These are phyloP conservation scores for Penicillium waksmanii DNA, from an alignment of 495 filamentous ascomycete species.

Conservation along the genomic window DNA sequence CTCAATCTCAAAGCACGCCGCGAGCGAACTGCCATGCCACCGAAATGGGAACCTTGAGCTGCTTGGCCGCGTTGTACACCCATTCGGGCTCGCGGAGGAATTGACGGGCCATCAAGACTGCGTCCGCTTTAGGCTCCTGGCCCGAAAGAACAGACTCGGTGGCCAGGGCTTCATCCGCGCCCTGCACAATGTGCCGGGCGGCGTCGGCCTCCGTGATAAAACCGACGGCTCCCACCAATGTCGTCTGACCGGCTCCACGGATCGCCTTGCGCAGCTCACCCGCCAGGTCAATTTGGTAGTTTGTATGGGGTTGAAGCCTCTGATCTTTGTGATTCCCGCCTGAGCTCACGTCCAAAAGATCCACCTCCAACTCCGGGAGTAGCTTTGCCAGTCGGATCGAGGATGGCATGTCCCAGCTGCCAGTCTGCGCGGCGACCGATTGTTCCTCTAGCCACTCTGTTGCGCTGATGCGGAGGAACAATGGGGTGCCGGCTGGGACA, in stretches of 20 bases:
- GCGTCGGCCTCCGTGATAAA: constrained; percentile 65
- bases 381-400: constrained; percentile 65
- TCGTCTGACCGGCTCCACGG: constrained; percentile 52
- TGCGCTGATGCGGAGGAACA: constrained; percentile 70
- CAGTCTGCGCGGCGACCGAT: constrained; percentile 43
- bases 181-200: constrained; percentile 61
- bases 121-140: constrained; percentile 57
- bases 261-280: constrained; percentile 60
- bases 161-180: constrained; percentile 48
- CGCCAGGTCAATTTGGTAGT: constrained; percentile 69
- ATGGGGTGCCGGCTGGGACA: constrained; percentile 63
- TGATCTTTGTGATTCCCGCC: constrained; percentile 67
- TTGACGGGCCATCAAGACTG: constrained; percentile 66
- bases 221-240: constrained; percentile 75
- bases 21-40: constrained; percentile 57
- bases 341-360: constrained; percentile 75
- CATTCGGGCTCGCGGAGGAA: constrained; percentile 71
- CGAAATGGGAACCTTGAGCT: constrained; percentile 60
- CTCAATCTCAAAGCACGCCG: constrained; percentile 13
- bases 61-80: constrained; percentile 61
- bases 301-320: constrained; percentile 55
- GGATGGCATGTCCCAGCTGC: constrained; percentile 67
- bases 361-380: constrained; percentile 67
- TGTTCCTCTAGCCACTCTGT: constrained; percentile 73
- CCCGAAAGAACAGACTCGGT: constrained; percentile 40